Conservation (phyloP, 768 basidiomycete species). For the Hygrophoropsis aurantiaca region DNA sequence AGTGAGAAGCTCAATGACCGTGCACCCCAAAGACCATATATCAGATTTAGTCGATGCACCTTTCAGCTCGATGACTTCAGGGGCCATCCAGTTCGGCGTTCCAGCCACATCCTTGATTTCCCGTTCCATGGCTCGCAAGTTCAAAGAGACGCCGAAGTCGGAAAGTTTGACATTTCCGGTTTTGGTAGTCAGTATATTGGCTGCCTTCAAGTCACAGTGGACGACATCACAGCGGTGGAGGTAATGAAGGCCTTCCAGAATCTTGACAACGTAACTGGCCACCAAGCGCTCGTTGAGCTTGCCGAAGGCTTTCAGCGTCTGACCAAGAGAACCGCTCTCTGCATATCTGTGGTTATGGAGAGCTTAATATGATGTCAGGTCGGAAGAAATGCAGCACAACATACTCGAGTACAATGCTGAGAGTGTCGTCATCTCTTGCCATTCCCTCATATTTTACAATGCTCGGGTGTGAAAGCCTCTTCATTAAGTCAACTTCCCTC, state of each 20-base stretch:
- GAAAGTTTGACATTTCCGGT: constrained; percentile 96
- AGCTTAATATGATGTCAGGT: constrained; percentile 13
- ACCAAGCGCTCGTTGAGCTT: constrained; percentile 91
- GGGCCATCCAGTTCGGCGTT: constrained; percentile 99
- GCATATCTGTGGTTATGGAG: constrained; percentile 62
- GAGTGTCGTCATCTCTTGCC: constrained; percentile 81
- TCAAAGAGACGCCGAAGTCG: constrained; percentile 97
- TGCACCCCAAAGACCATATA: constrained; percentile 95
- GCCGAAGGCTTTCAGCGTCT: constrained; percentile 91
- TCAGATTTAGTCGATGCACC: constrained; percentile 92
- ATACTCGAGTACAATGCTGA: constrained; percentile 94
- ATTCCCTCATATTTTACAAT: constrained; percentile 99
- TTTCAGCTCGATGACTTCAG: constrained; percentile 94
- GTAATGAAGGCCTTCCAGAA: constrained; percentile 93
- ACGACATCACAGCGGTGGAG: constrained; percentile 89
- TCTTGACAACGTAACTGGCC: constrained; percentile 92
- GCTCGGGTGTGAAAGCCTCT: constrained; percentile 87
- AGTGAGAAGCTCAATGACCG: constrained; percentile 90
- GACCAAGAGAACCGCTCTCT: constrained; percentile 93
- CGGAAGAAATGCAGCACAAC: constrained; percentile 29
- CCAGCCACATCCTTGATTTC: constrained; percentile 87
- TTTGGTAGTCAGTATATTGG: constrained; percentile 98
- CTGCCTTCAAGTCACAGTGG: constrained; percentile 97
- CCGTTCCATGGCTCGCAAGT: constrained; percentile 85
- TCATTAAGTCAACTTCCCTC: constrained; percentile 92